Base-by-base conservation (phyloP, 805 yeast genomes). In the Cyberlindnera mississippiensis region DNA sequence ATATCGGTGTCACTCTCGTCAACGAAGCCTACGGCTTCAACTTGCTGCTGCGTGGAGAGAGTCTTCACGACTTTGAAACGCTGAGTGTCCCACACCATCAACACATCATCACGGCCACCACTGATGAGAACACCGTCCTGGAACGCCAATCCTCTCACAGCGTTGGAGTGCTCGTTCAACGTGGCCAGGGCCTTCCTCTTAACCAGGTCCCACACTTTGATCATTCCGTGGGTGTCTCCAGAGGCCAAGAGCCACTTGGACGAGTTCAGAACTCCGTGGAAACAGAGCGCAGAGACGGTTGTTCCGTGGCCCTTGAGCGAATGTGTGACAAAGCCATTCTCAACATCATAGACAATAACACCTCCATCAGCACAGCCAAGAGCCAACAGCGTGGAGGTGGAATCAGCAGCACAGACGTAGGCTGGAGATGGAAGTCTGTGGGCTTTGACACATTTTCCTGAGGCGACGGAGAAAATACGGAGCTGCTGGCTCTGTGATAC, bases 301-400 rank as follows among this genome's bases (percentile, higher is more conserved):
- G 93, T 82, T 16, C 96, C 95, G 61, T 93, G 99, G 1, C 99
- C 98, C 61, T 85, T 84, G 43, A 93, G 73, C 12, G 87, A 80
- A 63, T 93, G 99, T 0, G 99, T 93, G 3, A 84, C 77, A 50
- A 75, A 87, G 1, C 93, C 90, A 28, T 89, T 89, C 49, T 80
- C 90, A 28, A 93, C 73, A 62, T 93, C 99, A 83, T 95, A 89
- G 1, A 93, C 95, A 34, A 86, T 80, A 14, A 90, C 84, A 32
- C 80, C 75, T 36, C 99, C 98, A 62, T 93, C 99, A 1, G 97
- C 85, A 35, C 95, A 89, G 30, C 99, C 99, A 57, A 93, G 81
- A 15, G 96, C 95, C 56, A 90, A 77, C 28, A 93, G 68, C 3
- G 96, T 80, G 3, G 95, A 82, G 0, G 97, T 87, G 3, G 75